Base-by-base conservation (phyloP, 805 yeast species). In the Cyberlindnera sargentensis region DNA sequence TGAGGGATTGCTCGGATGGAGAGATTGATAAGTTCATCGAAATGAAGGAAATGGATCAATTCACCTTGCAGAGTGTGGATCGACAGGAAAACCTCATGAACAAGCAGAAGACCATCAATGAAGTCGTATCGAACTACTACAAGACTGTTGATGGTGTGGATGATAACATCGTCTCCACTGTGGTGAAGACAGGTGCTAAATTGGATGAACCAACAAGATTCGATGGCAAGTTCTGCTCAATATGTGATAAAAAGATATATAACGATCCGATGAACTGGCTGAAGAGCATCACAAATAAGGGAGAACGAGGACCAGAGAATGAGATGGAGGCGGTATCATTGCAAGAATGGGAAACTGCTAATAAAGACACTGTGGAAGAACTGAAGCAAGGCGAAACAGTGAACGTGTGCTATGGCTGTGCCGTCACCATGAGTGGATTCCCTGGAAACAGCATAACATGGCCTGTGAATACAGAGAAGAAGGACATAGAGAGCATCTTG, bases 141-240 rank as follows among this genome's bases (percentile, higher is more conserved):
- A 72, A 68, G 29, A 70, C 72, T 31, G 77, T 90, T 25, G 95
- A 87, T 55, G 71, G 72, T 5, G 89, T 80, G 11, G 89, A 89
- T 57, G 89, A 95, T 0, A 86, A 91, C 44, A 85, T 91, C 3
- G 89, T 90, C 3, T 84, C 96, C 0, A 90, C 98, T 0, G 97
- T 91, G 23, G 89, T 89, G 10, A 82, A 86, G 51, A 89, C 95
- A 0, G 96, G 93, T 5, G 81, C 81, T 39, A 89, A 91, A 59
- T 64, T 90, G 37, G 73, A 71, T 2, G 69, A 69, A 6, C 86
- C 85, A 0, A 58, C 44, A 29, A 47, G 46, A 4, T 54, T 44
- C 8, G 47, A 55, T 1, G 52, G 51, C 2, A 57, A 50, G 5
- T 41, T 38, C 5, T 87, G 95, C 61, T 63, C 62, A 10, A 50